phyloP scores from a whole-genome alignment of 2,329 filamentous ascomycete species.

The Emydomyces testavorans region DNA sequence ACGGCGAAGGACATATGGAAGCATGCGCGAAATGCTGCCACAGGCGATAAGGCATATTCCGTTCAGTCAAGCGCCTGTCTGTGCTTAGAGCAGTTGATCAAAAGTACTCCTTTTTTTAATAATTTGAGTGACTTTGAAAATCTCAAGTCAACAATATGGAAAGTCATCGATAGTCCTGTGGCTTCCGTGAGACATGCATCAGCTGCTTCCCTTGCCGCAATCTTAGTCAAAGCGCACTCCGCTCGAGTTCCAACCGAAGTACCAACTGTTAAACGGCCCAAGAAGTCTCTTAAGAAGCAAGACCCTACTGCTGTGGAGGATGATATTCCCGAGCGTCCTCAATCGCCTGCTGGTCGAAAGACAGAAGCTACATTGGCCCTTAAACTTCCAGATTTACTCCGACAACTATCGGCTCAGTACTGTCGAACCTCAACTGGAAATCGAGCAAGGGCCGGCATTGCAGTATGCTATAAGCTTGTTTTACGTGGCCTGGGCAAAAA shows the following conservation, averaged over 20 bases:
- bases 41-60: constrained; percentile 68
- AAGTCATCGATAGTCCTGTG: constrained; percentile 68
- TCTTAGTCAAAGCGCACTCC: constrained; percentile 70
- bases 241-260: constrained; percentile 46
- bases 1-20: constrained; percentile 91
- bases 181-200: constrained; percentile 70
- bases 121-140: constrained; percentile 86
- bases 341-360: constrained; percentile 42
- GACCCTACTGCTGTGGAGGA: constrained; percentile 65
- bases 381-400: constrained; percentile 65
- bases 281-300: constrained; percentile 56
- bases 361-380: constrained; percentile 58
- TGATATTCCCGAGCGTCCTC: constrained; percentile 57
- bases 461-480: constrained; percentile 74
- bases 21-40: constrained; percentile 63
- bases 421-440: constrained; percentile 67
- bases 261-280: constrained; percentile 56
- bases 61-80: constrained; percentile 69
- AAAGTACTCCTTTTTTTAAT: constrained; percentile 68
- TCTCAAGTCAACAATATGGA: constrained; percentile 70
- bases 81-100: constrained; percentile 63
- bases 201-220: constrained; percentile 70
- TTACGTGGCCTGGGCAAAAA: constrained; percentile 68
- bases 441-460: constrained; percentile 67
- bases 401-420: constrained; percentile 69